Conservation (phyloP, 148 eudicot species). For the Fagopyrum esculentum region DNA sequence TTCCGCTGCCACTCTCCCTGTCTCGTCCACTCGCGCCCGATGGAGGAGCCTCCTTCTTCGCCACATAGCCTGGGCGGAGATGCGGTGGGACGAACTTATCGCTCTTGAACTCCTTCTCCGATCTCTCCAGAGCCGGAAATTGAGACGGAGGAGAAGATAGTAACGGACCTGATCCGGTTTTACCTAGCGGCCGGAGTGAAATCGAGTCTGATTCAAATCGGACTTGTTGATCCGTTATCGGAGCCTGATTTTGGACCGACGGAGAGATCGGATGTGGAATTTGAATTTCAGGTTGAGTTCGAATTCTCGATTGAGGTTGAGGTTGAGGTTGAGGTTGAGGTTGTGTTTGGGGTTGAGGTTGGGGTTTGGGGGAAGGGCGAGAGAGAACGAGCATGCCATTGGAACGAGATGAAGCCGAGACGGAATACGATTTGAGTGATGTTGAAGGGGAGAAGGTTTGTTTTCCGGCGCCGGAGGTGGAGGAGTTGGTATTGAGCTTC, state of each 20-base stretch:
- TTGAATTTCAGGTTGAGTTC: not conserved
- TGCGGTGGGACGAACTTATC: slow-evolving; percentile 12
- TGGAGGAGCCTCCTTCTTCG: slow-evolving; percentile 7
- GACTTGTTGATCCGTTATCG: not conserved
- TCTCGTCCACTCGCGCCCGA: not conserved
- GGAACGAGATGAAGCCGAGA: slow-evolving; percentile 9
- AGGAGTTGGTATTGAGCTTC: not conserved
- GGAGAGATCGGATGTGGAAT: not conserved
- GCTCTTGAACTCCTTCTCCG: not conserved
- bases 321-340: not conserved
- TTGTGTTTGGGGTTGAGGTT: not conserved
- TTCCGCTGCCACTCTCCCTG: slow-evolving; percentile 1
- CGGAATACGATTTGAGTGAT: not conserved
- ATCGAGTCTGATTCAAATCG: slow-evolving; percentile 8
- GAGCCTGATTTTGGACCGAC: not conserved
- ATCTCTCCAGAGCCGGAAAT: not conserved
- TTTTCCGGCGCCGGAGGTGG: not conserved
- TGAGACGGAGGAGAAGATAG: not conserved
- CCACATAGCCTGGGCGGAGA: slow-evolving; percentile 7
- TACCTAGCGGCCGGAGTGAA: slow-evolving; percentile 12
- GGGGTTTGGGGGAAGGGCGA: slow-evolving; percentile 30
- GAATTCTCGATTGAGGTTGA: not conserved
- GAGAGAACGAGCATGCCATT: slow-evolving; percentile 26
- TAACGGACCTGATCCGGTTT: slow-evolving; percentile 4
- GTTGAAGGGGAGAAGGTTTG: slow-evolving; percentile 4